Conservation (phyloP, 2,329 filamentous ascomycete species). For the Epichloe sp. region DNA sequence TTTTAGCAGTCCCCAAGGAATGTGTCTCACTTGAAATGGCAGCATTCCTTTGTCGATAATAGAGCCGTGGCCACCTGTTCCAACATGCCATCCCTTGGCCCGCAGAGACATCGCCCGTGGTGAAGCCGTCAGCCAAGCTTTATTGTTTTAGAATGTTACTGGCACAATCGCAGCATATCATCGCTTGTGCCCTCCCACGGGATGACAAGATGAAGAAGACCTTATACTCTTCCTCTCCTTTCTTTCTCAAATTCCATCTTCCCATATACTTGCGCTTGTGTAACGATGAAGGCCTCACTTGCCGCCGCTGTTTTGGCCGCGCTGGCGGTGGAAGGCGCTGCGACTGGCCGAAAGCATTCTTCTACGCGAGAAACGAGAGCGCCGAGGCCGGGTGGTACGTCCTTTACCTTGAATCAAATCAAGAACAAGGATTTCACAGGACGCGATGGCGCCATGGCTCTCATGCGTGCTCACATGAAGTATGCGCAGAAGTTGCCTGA, state of each 20-base stretch:
- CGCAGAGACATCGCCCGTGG: neutral
- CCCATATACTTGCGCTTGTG: too few species aligned
- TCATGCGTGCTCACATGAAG: constrained; percentile 23
- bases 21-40: neutral
- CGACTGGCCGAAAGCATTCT: neutral
- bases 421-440: constrained; percentile 21
- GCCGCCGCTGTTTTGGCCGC: constrained; percentile 1
- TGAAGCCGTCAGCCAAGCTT: neutral
- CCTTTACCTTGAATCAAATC: constrained; percentile 19
- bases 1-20: neutral
- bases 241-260: too few species aligned
- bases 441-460: constrained; percentile 18
- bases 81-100: neutral
- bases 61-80: neutral
- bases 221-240: neutral
- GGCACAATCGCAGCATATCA: too few species aligned
- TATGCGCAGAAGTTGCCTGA: constrained; percentile 21
- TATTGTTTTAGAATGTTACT: neutral
- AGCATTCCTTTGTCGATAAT: neutral
- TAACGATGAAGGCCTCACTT: constrained; percentile 5
- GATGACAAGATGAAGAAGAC: neutral
- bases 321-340: constrained; percentile 6
- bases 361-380: neutral
- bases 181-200: too few species aligned
- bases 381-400: neutral